Percentiles rank a stretch among this genome's conserved stretches.
These are phyloP conservation scores for Tritrichomonas musculus DNA, from an alignment of 208 protist species.

Conservation along the genomic window DNA sequence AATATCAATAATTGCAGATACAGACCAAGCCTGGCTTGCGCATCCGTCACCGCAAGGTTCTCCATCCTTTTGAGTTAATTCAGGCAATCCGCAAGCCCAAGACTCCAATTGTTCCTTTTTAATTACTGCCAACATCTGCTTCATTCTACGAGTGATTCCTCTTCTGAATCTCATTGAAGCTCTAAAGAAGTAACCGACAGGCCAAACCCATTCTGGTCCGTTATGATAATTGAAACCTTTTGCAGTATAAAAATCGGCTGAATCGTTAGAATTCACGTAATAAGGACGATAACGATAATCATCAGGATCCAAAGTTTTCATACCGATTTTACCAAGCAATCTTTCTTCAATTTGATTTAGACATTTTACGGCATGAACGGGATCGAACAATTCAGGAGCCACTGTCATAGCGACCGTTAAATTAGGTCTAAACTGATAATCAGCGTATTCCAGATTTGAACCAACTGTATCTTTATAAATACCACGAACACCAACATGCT, in stretches of 20 bases:
- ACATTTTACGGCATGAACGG: not conserved
- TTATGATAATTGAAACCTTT: conserved; percentile 18
- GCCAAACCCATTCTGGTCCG: conserved; percentile 26
- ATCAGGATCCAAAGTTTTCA: not conserved
- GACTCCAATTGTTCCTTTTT: not conserved
- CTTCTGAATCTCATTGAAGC: conserved; percentile 9
- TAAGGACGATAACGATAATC: not conserved
- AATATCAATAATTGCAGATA: not conserved
- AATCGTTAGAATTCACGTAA: not conserved
- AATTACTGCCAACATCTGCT: not conserved
- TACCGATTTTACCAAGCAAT: conserved; percentile 2
- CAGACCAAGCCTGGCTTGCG: not conserved
- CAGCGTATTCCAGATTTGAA: not conserved
- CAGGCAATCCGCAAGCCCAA: not conserved
- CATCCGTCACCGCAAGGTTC: not conserved
- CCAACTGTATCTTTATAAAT: conserved; percentile 24
- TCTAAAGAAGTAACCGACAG: conserved; percentile 26
- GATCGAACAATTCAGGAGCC: conserved; percentile 7
- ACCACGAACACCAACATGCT: not conserved
- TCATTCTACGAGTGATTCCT: not conserved
- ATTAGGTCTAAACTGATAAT: conserved; percentile 27
- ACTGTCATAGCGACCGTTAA: not conserved
- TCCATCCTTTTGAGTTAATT: not conserved
- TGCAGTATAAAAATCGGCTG: not conserved
- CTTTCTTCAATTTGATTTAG: not conserved